These are phyloP conservation scores for Coleophoma eucalyptorum DNA, from an alignment of 2,329 filamentous ascomycete genomes.

Conservation along the genomic window DNA sequence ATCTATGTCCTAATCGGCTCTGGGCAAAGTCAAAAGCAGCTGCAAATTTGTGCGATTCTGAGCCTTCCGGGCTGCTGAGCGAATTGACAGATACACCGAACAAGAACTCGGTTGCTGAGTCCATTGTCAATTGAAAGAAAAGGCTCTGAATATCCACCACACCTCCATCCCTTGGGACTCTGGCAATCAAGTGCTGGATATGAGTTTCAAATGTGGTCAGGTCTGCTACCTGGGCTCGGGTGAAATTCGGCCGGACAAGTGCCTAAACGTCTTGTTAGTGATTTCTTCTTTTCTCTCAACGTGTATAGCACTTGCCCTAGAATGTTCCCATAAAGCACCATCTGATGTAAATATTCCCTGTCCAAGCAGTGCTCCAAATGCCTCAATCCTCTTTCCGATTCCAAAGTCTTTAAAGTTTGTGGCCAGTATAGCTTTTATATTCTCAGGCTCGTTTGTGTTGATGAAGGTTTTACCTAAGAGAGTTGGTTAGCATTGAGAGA, in stretches of 20 bases:
- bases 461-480: conserved; percentile 28
- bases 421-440: conserved; percentile 51
- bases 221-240: conserved; percentile 56
- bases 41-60: conserved; percentile 36
- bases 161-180: conserved; percentile 51
- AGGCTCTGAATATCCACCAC: conserved; percentile 59
- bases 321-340: conserved; percentile 44
- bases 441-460: conserved; percentile 47
- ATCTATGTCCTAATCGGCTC: conserved; percentile 31
- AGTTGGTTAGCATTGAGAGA: too few relatives aligned
- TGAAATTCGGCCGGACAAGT: conserved; percentile 50
- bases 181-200: conserved; percentile 54
- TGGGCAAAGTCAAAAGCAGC: conserved; percentile 44
- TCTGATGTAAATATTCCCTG: conserved; percentile 51
- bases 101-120: conserved; percentile 41
- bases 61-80: conserved; percentile 14
- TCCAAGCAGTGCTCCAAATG: conserved; percentile 41
- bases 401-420: conserved; percentile 49
- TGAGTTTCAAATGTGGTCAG: conserved; percentile 69
- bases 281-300: not conserved
- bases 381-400: conserved; percentile 30
- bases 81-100: conserved; percentile 51
- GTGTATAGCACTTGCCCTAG: conserved; percentile 14
- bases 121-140: conserved; percentile 54
- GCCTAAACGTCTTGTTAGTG: conserved; percentile 23